Evolutionary conservation across 1,139 yeast species (phyloP).

Genomic region (Taphrina pruni): DNA sequence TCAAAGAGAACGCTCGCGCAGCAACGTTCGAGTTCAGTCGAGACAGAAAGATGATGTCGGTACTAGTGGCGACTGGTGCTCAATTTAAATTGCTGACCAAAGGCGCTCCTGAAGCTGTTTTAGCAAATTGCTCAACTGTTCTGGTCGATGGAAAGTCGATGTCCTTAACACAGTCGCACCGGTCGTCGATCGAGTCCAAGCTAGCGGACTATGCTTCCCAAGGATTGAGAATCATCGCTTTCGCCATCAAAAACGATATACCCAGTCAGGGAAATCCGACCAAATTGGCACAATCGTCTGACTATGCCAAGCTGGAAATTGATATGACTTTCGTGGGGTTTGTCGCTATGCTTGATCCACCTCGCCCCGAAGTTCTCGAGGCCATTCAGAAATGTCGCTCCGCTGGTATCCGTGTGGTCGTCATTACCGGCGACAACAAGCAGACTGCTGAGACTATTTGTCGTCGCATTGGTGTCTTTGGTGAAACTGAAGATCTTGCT

Average conservation of each 20-base stretch:
- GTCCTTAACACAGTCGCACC: constrained; percentile 46
- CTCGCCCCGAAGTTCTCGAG: constrained; percentile 59
- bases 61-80: constrained; percentile 52
- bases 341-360: constrained; percentile 63
- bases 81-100: constrained; percentile 55
- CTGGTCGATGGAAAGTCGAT: constrained; percentile 49
- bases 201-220: constrained; percentile 53
- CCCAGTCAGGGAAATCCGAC: constrained; percentile 3
- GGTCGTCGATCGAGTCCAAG: constrained; percentile 50
- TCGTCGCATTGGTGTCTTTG: constrained; percentile 60
- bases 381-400: constrained; percentile 58
- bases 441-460: constrained; percentile 63
- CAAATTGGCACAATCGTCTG: constrained; percentile 47
- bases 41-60: constrained; percentile 61
- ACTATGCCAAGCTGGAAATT: constrained; percentile 51
- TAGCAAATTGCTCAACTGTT: constrained; percentile 47
- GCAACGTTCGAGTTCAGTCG: constrained; percentile 54
- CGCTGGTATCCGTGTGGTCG: constrained; percentile 63
- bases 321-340: constrained; percentile 58
- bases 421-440: constrained; percentile 64
- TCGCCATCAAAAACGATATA: constrained; percentile 51
- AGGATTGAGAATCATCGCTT: constrained; percentile 59
- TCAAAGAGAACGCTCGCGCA: constrained; percentile 42
- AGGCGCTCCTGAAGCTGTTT: constrained; percentile 62
- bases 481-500: constrained; percentile 55